Percentiles rank a stretch among this genome's conserved stretches.
phyloP scores from a whole-genome alignment of 1,284 basidiomycete species.

The Ceratobasidium papillatum region DNA sequence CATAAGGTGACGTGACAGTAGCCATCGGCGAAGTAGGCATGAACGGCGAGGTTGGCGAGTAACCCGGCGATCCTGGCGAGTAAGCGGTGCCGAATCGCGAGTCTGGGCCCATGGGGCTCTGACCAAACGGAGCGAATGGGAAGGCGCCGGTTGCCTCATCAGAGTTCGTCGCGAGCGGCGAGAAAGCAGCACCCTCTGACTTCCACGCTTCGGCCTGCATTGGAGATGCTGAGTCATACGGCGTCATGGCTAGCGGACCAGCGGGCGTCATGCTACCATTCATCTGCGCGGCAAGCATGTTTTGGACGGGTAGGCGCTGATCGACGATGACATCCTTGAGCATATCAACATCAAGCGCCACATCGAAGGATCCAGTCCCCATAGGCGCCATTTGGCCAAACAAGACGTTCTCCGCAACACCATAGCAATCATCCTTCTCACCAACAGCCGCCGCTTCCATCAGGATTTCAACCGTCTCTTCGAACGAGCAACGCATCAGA shows the following conservation, averaged over 20 bases:
- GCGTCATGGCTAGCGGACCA: conserved; percentile 85
- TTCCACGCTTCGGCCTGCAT: conserved; percentile 74
- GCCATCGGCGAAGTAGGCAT: conserved; percentile 85
- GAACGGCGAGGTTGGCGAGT: conserved; percentile 89
- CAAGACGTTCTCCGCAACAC: conserved; percentile 98
- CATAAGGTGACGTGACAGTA: conserved; percentile 75
- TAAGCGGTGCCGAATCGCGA: conserved; percentile 76
- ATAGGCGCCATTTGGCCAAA: conserved; percentile 99
- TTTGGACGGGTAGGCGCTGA: conserved; percentile 89
- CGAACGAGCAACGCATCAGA: conserved; percentile 98
- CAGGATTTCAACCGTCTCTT: conserved; percentile 98
- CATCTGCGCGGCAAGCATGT: conserved; percentile 79
- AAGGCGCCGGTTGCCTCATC: conserved; percentile 82
- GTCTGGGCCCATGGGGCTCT: conserved; percentile 77
- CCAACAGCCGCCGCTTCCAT: conserved; percentile 99
- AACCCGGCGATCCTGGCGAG: conserved; percentile 85
- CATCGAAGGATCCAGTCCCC: conserved; percentile 96
- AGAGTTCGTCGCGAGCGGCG: conserved; percentile 89
- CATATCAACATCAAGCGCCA: conserved; percentile 97
- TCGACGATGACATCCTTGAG: conserved; percentile 99
- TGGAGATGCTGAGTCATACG: conserved; percentile 91
- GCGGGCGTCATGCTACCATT: conserved; percentile 94
- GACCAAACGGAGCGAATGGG: conserved; percentile 72
- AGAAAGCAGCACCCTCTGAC: conserved; percentile 90
- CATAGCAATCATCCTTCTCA: conserved; percentile 97